Base-by-base conservation (phyloP, 163 green algal genomes). In the Chlorella variabilis region DNA sequence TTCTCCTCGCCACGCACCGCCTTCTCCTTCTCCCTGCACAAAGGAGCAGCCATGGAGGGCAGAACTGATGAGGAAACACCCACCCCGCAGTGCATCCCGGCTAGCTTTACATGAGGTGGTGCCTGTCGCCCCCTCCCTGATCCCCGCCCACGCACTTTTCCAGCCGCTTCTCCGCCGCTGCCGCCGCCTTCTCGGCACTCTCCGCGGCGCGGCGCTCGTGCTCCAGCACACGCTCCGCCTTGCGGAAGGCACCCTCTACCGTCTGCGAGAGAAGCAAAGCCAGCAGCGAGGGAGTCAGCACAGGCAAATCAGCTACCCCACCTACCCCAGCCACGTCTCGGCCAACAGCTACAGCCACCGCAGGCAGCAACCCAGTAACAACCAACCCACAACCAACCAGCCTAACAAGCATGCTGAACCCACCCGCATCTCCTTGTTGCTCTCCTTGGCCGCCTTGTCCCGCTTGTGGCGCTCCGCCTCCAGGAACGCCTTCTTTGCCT, bases 401-500 rank as follows among this genome's bases (percentile, higher is more conserved):
- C n/a, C n/a, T n/a, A n/a, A n/a, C n/a, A n/a, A n/a, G n/a, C n/a
- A n/a, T n/a, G n/a, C 54, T 29, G 6, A n/a, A 63, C 54, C 54
- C 54, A 63, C 54, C 54, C 54, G 54, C 54, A 29, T 63, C 29
- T 71, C 75, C 41, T 73, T 81, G 59, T 34, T 48, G 29, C 39
- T 31, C 34, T 81, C 59, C 41, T 39, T 33, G 21, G 62, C 29
- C 20, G 48, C 75, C 75, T 56, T 56, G 15, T 75, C 78, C 0
- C 70, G 78, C 56, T 71, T 66, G 1, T 38, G 41, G 20, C 78
- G 68, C 49, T 81, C 65, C 1, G 21, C 39, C 48, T 81, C 49
- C 15, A 88, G 38, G 67, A 74, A 87, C 1, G 49, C 51, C 58
- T 80, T 66, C 73, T 80, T 87, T 2, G 54, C 63, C 15, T 75